Evolutionary conservation across 2,329 filamentous ascomycete species (phyloP), one percentile per base, ranked within the genome.

Genomic region (Exophiala lecanii-corni): DNA sequence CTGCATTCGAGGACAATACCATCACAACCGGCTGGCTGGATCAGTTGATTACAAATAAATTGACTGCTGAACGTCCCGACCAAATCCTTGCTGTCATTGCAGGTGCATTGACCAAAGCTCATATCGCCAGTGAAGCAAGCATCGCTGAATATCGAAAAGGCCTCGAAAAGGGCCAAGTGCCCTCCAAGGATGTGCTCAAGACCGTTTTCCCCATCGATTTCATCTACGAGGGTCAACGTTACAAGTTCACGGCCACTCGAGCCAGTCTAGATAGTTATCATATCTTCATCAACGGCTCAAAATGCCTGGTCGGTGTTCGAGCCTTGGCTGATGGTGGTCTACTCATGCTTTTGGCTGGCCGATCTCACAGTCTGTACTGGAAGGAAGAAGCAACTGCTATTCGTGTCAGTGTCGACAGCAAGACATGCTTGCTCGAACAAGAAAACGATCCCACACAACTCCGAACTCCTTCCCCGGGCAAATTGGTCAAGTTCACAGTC

Each of bases 1-100:
- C 94, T 52, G 92, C 89, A 47, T 98, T 98, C 62, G 91, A 97
- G 70, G 89, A 94, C 49, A 98, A 98, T 75, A 98, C 92, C 55
- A 98, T 98, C 65, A 96, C 92, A 25, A 98, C 92, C 13, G 92
- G 91, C 58, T 98, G 92, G 92, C 78, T 98, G 33, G 92, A 98
- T 63, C 89, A 98, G 78, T 81, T 98, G 49, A 98, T 98, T 66
- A 89, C 91, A 48, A 97, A 96, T 69, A 94, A 92, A 66, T 75
- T 98, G 57, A 98, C 92, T 31, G 92, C 91, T 20, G 92, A 98
- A 74, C 82, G 92, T 43, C 92, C 92, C 1, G 91, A 98, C 60
- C 82, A 86, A 15, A 92, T 89, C 68, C 75, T 98, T 36, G 92
- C 92, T n/a, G 84, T 97, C 39, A 82, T 97, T 43, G 94, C 88